phyloP scores from a whole-genome alignment of 192 early-diverging fungal species.

The Dimargaris cristalligena region DNA sequence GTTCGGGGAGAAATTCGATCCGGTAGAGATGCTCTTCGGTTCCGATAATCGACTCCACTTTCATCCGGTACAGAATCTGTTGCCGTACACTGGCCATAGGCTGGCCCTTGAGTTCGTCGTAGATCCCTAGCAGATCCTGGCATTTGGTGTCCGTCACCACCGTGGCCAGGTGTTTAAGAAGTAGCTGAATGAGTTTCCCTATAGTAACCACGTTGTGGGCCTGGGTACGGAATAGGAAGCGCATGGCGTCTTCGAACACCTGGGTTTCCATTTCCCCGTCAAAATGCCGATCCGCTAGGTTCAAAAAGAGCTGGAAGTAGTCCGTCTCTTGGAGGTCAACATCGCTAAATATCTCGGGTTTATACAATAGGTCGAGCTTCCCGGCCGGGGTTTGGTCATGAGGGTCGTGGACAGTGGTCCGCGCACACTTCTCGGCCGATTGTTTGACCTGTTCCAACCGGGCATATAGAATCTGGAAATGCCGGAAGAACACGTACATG shows the following conservation, averaged over 20 bases:
- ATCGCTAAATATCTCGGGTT: slow-evolving; percentile 35
- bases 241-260: slow-evolving; percentile 73
- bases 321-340: slow-evolving; percentile 42
- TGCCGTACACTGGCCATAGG: slow-evolving; percentile 38
- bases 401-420: slow-evolving; percentile 14
- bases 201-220: slow-evolving; percentile 81
- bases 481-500: slow-evolving; percentile 79
- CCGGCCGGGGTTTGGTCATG: slow-evolving; percentile 24
- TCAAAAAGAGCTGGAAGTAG: slow-evolving; percentile 63
- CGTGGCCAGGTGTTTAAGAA: slow-evolving; percentile 63
- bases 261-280: slow-evolving; percentile 61
- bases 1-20: slow-evolving; percentile 52
- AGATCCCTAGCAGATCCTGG: slow-evolving; percentile 42
- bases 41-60: slow-evolving; percentile 48
- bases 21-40: slow-evolving; percentile 65
- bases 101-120: slow-evolving; percentile 30
- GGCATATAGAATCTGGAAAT: slow-evolving; percentile 73
- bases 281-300: slow-evolving; percentile 56
- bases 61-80: slow-evolving; percentile 53
- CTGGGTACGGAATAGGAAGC: slow-evolving; percentile 74
- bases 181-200: slow-evolving; percentile 66
- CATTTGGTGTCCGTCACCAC: slow-evolving; percentile 51
- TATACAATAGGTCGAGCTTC: slow-evolving; percentile 23
- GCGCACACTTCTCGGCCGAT: slow-evolving; percentile 37
- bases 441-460: slow-evolving; percentile 67